Conservation (phyloP, 1,284 basidiomycete species). For the Trichosporon sp. region DNA sequence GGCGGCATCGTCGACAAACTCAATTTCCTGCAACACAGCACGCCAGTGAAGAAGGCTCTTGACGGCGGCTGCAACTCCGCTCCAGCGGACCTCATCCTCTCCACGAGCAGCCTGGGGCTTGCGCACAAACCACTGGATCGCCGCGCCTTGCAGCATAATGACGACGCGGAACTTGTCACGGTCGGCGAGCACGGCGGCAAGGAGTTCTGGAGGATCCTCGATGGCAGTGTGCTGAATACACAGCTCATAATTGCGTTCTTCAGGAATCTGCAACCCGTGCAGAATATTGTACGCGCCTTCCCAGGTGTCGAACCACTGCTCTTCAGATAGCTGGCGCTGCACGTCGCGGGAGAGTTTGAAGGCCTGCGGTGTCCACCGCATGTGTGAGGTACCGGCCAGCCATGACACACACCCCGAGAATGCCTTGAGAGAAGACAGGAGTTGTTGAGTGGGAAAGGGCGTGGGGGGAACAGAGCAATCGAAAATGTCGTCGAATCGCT, state of each 20-base stretch:
- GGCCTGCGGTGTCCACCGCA: too few species aligned
- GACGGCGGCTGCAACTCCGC: not conserved
- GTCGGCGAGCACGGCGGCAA: not conserved
- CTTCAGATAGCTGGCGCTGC: not conserved
- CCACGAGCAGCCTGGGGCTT: not conserved
- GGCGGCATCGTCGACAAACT: not conserved
- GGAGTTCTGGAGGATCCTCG: not conserved
- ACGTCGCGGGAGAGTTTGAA: too few species aligned
- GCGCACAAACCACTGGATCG: not conserved
- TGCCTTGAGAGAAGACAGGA: too few species aligned
- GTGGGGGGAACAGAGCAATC: too few species aligned
- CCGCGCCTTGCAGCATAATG: not conserved
- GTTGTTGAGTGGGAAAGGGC: too few species aligned
- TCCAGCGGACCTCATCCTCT: not conserved
- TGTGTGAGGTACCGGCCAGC: too few species aligned
- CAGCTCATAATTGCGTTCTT: not conserved
- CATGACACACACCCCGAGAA: too few species aligned
- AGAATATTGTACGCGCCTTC: not conserved
- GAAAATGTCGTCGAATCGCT: too few species aligned
- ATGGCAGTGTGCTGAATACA: not conserved
- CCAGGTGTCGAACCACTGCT: not conserved
- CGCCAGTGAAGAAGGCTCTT: not conserved
- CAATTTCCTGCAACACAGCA: not conserved
- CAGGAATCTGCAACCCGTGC: not conserved
- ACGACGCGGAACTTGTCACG: not conserved